Evolutionary conservation across 2,329 filamentous ascomycete genomes (phyloP).

Genomic region (Pseudogymnoascus sp.): DNA sequence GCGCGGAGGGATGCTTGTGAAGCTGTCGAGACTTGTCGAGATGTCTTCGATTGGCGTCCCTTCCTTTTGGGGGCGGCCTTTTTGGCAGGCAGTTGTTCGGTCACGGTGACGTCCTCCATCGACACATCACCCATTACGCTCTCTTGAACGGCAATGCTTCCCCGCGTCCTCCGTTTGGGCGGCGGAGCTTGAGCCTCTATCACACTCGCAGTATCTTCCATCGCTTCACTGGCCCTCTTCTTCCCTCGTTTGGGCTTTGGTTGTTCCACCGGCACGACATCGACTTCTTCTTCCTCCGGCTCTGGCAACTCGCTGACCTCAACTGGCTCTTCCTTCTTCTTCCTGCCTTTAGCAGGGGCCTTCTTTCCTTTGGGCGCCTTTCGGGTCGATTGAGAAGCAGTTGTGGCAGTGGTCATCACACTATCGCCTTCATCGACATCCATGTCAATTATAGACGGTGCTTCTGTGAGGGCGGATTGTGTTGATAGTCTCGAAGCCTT

Average conservation of each 20-base stretch:
- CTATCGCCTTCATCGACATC: slow-evolving; percentile 51
- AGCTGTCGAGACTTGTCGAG: slow-evolving; percentile 44
- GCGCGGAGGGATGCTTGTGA: slow-evolving; percentile 42
- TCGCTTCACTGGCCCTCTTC: slow-evolving; percentile 57
- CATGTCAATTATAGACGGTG: slow-evolving; percentile 35
- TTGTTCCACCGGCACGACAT: slow-evolving; percentile 25
- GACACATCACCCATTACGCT: slow-evolving; percentile 17
- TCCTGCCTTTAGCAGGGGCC: slow-evolving; percentile 40
- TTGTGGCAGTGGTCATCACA: slow-evolving; percentile 53
- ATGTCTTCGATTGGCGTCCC: slow-evolving; percentile 36
- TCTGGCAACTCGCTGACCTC: slow-evolving; percentile 37
- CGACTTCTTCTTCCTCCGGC: slow-evolving; percentile 28
- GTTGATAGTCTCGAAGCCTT: slow-evolving; percentile 62
- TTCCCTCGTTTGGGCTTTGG: slow-evolving; percentile 37
- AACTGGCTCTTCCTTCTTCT: slow-evolving; percentile 49
- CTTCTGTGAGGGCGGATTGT: slow-evolving; percentile 51
- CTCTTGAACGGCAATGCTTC: slow-evolving; percentile 35
- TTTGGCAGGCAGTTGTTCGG: slow-evolving; percentile 45
- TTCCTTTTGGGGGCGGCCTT: slow-evolving; percentile 39
- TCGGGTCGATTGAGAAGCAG: slow-evolving; percentile 47
- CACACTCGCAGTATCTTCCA: slow-evolving; percentile 27
- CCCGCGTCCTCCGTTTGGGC: slow-evolving; percentile 32
- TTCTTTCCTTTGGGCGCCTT: slow-evolving; percentile 51
- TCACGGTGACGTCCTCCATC: slow-evolving; percentile 27
- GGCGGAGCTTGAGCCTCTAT: slow-evolving; percentile 29